Evolutionary conservation across 768 basidiomycete species (phyloP), one percentile per base, ranked within the genome.

Genomic region (Agrocybe pediades): DNA sequence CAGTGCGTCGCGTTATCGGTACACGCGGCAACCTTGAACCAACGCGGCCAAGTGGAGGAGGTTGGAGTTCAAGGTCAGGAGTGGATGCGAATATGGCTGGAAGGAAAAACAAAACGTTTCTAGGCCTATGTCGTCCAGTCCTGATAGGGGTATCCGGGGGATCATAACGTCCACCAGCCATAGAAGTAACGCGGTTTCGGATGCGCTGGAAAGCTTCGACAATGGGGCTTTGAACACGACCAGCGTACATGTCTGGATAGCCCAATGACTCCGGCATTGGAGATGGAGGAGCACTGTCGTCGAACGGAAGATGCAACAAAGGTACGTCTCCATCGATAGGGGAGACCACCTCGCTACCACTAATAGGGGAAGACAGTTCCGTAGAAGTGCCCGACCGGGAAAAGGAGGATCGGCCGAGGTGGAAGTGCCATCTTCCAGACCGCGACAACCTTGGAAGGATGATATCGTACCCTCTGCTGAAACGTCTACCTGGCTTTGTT

Each of bases 61-160:
- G 58, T 39, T 73, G 73, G 11, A 80, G 66, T 59, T 81, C 80
- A 43, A 82, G 71, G 51, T 80, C 77, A 41, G 71, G 71, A 5
- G 72, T 56, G 23, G 52, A 82, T 75, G 87, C 78, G 66, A 92
- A 88, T 61, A 90, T 85, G 27, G 90, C 88, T 19, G 91, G 91
- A 46, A 93, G 78, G 77, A 92, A 91, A 71, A 89, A 92, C 45
- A 92, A 70, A 36, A 90, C 82, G 27, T 87, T 85, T 36, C 84
- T 79, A 51, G 65, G 62, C 15, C 72, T 67, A 52, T 75, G 73
- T 52, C 81, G 74, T 51, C 59, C 60, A 16, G 59, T 57, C 43
- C 81, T 79, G 41, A 78, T 63, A 39, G 82, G 78, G 1, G 80
- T 77, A 24, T 81, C 76, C 1, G 79, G 74, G 2, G 68, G 57